Base-by-base conservation (phyloP, 208 protist species). In the Trypanosoma lewisi region DNA sequence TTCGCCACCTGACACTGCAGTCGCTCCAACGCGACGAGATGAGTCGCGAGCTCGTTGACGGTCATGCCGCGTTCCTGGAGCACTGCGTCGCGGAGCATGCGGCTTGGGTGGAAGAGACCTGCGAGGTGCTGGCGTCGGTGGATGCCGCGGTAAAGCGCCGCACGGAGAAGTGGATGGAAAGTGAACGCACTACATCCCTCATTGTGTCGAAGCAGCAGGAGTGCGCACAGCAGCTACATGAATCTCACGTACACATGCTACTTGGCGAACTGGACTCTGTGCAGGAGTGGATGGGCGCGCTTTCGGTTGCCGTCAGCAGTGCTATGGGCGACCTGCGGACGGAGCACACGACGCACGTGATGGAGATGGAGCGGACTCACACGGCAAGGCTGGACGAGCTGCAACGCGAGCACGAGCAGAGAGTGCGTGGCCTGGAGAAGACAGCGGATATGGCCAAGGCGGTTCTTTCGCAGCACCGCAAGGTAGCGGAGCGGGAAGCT, bases 401-500 rank as follows among this genome's bases (percentile, higher is more conserved):
- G 31, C 66, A 68, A 2, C 16, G 63, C 36, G 27, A 50, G 36
- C 58, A 63, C 34, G 45, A 28, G 19, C 4, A 27, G 1, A 23
- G 27, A 34, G 50, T 65, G 4, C 39, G 28, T 33, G 19, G 21
- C n/a, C 49, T 73, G 33, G 30, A 70, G 50, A 28, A 19, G 33
- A 52, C 66, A 39, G 23, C 56, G 0, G 51, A 33, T 0, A 49
- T 39, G 2, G 19, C 16, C 2, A 61, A 47, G 23, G 48, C 66
- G 7, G 39, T 36, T 17, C 23, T 58, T 23, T 1, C 3, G 17
- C 53, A 52, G 36, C 55, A 44, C 17, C 49, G 59, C 55, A 27
- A 65, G 33, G 75, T 59, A 42, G 36, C 33, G 37, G 36, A 67
- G 58, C 44, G 50, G 16, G 30, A 34, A 2, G 47, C 59, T 56